phyloP scores from a whole-genome alignment of 768 basidiomycete species.

The Boletus tomentosulus region DNA sequence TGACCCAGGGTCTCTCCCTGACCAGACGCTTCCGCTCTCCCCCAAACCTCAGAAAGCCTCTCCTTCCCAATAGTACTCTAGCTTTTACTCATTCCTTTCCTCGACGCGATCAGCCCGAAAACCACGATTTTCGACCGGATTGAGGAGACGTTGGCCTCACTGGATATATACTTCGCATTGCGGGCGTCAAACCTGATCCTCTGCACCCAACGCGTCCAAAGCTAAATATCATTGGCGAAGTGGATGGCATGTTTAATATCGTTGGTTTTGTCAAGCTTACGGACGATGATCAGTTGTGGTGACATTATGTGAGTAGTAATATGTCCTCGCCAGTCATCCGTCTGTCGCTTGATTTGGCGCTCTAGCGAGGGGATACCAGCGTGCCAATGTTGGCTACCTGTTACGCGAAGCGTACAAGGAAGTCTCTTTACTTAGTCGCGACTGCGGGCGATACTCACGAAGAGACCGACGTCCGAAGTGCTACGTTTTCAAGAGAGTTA shows the following conservation, averaged over 20 bases:
- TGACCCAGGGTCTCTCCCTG: too few relatives aligned
- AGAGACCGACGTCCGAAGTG: too few relatives aligned
- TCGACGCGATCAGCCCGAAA: too few relatives aligned
- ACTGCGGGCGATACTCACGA: too few relatives aligned
- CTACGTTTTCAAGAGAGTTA: too few relatives aligned
- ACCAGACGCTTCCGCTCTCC: too few relatives aligned
- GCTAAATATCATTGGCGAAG: conserved; percentile 51
- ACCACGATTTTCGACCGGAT: conserved; percentile 50
- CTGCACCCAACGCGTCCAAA: conserved; percentile 47
- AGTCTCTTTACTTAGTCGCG: too few relatives aligned
- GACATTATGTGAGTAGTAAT: conserved; percentile 58
- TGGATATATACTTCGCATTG: conserved; percentile 46
- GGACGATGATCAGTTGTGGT: conserved; percentile 52
- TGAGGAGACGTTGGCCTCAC: conserved; percentile 48
- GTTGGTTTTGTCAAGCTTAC: conserved; percentile 53
- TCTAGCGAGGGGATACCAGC: background rate
- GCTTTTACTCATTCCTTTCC: too few relatives aligned
- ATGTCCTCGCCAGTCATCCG: background rate
- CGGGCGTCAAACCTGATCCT: conserved; percentile 40
- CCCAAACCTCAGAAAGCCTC: too few relatives aligned
- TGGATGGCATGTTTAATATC: conserved; percentile 47
- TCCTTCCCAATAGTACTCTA: too few relatives aligned
- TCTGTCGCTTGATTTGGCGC: background rate
- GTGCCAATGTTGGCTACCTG: background rate
- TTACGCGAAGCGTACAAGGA: too few relatives aligned